Percentiles rank a stretch among this genome's conserved stretches.
These are phyloP conservation scores for Didymella arachidicola DNA, from an alignment of 2,329 filamentous ascomycete species.

Conservation along the genomic window DNA sequence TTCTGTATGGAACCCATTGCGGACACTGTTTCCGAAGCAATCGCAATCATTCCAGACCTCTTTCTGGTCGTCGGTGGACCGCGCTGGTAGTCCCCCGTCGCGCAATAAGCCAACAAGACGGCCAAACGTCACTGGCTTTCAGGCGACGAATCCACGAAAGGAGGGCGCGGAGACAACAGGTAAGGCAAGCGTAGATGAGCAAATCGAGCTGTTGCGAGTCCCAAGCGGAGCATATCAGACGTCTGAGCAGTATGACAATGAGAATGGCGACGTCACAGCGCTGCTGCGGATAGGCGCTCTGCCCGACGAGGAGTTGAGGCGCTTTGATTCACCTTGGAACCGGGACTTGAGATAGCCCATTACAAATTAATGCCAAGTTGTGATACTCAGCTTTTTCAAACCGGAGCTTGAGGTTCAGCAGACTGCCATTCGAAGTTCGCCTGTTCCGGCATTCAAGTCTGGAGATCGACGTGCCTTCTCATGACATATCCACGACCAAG, in stretches of 20 bases:
- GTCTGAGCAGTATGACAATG: background rate
- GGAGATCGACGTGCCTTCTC: too few species aligned
- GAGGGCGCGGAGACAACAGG: background rate
- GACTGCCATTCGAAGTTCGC: too few species aligned
- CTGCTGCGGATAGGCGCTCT: background rate
- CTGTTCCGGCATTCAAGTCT: too few species aligned
- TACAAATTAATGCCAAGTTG: too few species aligned
- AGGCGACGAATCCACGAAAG: background rate
- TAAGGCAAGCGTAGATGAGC: slow-evolving; percentile 4
- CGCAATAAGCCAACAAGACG: background rate
- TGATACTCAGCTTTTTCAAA: too few species aligned
- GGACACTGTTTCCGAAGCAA: background rate
- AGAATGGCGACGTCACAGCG: background rate
- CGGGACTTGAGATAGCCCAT: too few species aligned
- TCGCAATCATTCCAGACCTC: slow-evolving; percentile 2
- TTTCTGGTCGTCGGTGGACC: slow-evolving; percentile 6
- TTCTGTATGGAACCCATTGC: slow-evolving; percentile 3
- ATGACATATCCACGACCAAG: too few species aligned
- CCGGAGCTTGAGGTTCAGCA: too few species aligned
- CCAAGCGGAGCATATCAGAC: background rate
- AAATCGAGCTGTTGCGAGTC: slow-evolving; percentile 6
- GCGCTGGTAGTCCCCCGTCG: background rate
- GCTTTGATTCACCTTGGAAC: too few species aligned
- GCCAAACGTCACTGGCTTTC: background rate
- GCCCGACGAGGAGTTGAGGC: background rate